Evolutionary conservation across 768 basidiomycete genomes (phyloP), one percentile per base, ranked within the genome.

Genomic region (Peribolospora kevripleyi): DNA sequence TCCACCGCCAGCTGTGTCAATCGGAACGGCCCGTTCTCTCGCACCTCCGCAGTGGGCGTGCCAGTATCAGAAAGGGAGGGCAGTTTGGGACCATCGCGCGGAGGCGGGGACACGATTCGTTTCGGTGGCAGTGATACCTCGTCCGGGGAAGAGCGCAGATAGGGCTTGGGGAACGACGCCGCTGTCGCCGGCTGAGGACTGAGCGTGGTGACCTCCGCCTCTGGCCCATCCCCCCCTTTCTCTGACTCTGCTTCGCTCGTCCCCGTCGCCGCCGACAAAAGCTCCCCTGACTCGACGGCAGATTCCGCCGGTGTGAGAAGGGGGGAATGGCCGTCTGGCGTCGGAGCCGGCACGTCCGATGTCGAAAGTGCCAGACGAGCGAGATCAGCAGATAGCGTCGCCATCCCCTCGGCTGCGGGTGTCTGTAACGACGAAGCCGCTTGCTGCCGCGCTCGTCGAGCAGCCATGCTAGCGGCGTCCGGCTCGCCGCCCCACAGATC

Each of bases 1-100:
- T 98, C 93, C 5, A 88, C 76, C 2, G 87, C 88, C 2, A 97
- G 73, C 62, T 86, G 83, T 55, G 80, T 76, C n/a, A 77, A 74
- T n/a, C 71, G 64, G 67, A 95, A 90, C 42, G 86, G 69, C 5
- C 43, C 43, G 25, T 25, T 25, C 25, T 25, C 25, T 25, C 25
- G 25, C 25, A 25, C 25, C 25, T 25, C 25, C 25, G 25, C 25
- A 25, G 1, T 25, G 25, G 25, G 25, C 25, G 25, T 25, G 1
- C 25, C 1, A 25, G 25, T 25, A 25, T 25, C 25, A 25, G 25
- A 25, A 25, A 25, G 25, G 25, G 25, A 25, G 25, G 25, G 25
- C 25, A 25, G 25, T 25, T 25, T 25, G 25, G 25, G 25, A 25
- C 25, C 25, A 25, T 25, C 25, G 1, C 25, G 25, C 25, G 25